Percentiles rank a stretch among this genome's conserved stretches.
Evolutionary conservation across 2,329 filamentous ascomycete genomes (phyloP).

Genomic region (Claviceps sorghi): DNA sequence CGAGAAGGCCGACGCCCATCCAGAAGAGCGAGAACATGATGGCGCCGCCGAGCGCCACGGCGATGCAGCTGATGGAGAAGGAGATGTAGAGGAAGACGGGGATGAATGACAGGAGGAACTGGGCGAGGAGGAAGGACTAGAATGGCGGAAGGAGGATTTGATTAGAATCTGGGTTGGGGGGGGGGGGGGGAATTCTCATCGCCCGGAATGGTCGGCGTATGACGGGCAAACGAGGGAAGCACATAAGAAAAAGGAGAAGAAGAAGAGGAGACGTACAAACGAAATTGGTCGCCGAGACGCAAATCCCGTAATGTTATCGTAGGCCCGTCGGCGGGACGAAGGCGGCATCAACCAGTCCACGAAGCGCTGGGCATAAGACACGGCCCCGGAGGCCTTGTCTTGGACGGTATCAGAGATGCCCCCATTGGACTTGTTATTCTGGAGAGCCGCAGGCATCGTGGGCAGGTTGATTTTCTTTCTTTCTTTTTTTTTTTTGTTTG

Average conservation of each 20-base stretch:
- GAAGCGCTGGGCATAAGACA: slow-evolving; percentile 28
- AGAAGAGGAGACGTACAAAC: slow-evolving; percentile 37
- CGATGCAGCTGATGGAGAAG: slow-evolving; percentile 47
- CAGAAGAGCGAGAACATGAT: slow-evolving; percentile 54
- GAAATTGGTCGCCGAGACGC: slow-evolving; percentile 52
- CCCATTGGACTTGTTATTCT: slow-evolving; percentile 8
- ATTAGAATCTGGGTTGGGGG: background rate
- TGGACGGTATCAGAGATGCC: slow-evolving; percentile 14
- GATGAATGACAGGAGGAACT: slow-evolving; percentile 49
- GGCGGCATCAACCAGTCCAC: slow-evolving; percentile 43
- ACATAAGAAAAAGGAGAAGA: too few species aligned
- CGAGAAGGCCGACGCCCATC: slow-evolving; percentile 48
- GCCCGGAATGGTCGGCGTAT: background rate
- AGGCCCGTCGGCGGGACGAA: slow-evolving; percentile 41
- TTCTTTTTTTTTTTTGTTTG: too few species aligned
- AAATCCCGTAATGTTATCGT: slow-evolving; percentile 39
- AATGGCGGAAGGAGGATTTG: background rate
- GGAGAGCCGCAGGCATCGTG: slow-evolving; percentile 2
- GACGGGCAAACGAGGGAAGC: background rate
- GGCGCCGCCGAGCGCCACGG: slow-evolving; percentile 47
- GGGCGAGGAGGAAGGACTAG: slow-evolving; percentile 53
- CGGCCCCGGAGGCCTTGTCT: slow-evolving; percentile 21
- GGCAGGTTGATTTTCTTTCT: too few species aligned
- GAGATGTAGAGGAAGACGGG: slow-evolving; percentile 54
- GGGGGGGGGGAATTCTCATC: background rate